Percentiles rank a stretch among this genome's conserved stretches.
Evolutionary conservation across 306 rosid genomes (phyloP).

Genomic region (Vigna radiata): DNA sequence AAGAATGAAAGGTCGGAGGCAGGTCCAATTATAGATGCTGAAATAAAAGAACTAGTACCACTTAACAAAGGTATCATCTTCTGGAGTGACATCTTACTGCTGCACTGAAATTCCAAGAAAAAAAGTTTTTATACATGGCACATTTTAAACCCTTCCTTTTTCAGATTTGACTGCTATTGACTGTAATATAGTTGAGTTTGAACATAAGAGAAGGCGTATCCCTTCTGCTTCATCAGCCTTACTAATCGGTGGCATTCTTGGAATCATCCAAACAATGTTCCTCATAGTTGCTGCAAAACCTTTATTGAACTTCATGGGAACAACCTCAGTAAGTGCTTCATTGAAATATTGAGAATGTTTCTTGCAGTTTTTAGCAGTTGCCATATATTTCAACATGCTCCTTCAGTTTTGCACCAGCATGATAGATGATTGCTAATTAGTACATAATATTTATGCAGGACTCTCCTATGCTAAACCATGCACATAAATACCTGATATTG

Average conservation of each 20-base stretch:
- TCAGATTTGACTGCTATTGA: slow-evolving; percentile 44
- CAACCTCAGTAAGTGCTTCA: slow-evolving; percentile 58
- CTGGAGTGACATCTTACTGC: slow-evolving; percentile 8
- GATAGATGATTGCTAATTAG: slow-evolving; percentile 12
- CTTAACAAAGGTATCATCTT: slow-evolving; percentile 48
- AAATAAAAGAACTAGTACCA: slow-evolving; percentile 56
- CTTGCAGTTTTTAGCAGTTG: slow-evolving; percentile 18
- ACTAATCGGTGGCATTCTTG: slow-evolving; percentile 74
- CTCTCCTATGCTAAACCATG: slow-evolving; percentile 71
- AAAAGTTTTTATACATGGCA: background rate
- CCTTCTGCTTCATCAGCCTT: slow-evolving; percentile 88
- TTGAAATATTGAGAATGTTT: background rate
- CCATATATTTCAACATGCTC: slow-evolving; percentile 1
- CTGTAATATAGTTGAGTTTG: slow-evolving; percentile 42
- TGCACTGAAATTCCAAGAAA: background rate
- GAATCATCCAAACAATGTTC: slow-evolving; percentile 69
- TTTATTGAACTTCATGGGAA: slow-evolving; percentile 76
- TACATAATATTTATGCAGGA: slow-evolving; percentile 57
- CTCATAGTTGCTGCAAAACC: slow-evolving; percentile 76
- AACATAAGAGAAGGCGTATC: slow-evolving; percentile 56
- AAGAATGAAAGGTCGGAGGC: slow-evolving; percentile 46
- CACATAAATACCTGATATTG: slow-evolving; percentile 68
- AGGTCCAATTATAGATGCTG: slow-evolving; percentile 45
- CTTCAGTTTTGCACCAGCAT: slow-evolving; percentile 29
- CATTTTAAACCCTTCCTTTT: slow-evolving; percentile 29